Percentiles rank a stretch among this genome's conserved stretches.
Conservation (phyloP, 352 stramenopile species). For the Pythium sp. region DNA sequence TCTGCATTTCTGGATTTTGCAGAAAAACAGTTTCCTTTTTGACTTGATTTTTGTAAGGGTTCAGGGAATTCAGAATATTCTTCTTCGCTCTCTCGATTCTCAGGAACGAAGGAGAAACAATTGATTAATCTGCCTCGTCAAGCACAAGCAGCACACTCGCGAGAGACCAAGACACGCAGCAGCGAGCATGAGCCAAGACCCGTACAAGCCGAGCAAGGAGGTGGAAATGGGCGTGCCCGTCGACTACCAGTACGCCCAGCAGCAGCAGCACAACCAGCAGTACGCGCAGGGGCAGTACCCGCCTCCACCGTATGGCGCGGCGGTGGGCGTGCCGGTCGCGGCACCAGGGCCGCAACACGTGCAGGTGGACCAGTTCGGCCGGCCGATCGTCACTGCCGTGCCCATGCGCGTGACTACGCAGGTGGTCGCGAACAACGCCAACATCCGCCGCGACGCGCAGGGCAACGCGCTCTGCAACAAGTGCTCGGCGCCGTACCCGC, state of each 20-base stretch:
- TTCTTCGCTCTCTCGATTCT: neutral
- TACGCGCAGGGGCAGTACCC: conserved; percentile 6
- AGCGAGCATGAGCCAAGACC: conserved; percentile 17
- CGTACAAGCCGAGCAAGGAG: conserved; percentile 18
- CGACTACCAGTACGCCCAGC: conserved; percentile 14
- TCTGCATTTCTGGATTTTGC: neutral
- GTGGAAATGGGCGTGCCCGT: conserved; percentile 17
- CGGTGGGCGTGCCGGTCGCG: neutral
- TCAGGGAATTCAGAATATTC: too few relatives aligned
- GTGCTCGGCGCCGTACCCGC: conserved; percentile 63
- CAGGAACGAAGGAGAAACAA: neutral
- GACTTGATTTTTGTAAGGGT: too few relatives aligned
- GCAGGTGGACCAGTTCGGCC: conserved; percentile 22
- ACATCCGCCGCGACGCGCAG: conserved; percentile 43
- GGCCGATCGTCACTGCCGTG: conserved; percentile 22
- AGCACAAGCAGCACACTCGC: neutral
- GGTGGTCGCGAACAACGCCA: conserved; percentile 28
- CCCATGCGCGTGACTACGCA: conserved; percentile 14
- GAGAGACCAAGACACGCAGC: neutral
- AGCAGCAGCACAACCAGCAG: conserved; percentile 5
- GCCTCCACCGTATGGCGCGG: conserved; percentile 5
- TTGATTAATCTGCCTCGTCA: neutral
- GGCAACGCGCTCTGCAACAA: conserved; percentile 77
- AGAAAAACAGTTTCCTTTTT: too few relatives aligned
- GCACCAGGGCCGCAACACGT: conserved; percentile 9